phyloP scores from a whole-genome alignment of 768 basidiomycete species.

The Mycena rosella region DNA sequence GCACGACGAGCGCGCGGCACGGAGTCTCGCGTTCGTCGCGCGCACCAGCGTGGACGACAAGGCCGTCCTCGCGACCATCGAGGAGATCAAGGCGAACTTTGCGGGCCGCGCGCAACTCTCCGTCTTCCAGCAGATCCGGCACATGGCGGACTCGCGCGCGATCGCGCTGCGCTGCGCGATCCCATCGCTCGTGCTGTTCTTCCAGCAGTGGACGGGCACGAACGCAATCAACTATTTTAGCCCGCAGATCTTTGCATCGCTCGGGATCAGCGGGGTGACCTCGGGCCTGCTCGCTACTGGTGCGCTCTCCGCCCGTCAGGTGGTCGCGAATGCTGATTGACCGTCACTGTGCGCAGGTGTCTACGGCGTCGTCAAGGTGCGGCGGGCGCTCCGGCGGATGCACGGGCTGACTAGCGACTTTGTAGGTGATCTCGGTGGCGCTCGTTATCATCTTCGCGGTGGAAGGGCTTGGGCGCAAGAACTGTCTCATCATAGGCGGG shows the following conservation, averaged over 20 bases:
- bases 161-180: constrained; percentile 59
- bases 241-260: constrained; percentile 61
- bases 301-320: constrained; percentile 25
- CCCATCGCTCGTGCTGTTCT: constrained; percentile 59
- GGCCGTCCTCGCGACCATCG: constrained; percentile 52
- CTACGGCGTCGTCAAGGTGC: constrained; percentile 53
- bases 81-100: constrained; percentile 64
- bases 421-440: constrained; percentile 49
- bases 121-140: constrained; percentile 51
- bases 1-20: constrained; percentile 56
- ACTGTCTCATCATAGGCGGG: constrained; percentile 62
- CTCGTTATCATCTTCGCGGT: constrained; percentile 59
- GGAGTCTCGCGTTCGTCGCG: constrained; percentile 54
- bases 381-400: constrained; percentile 5
- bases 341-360: constrained; percentile 39
- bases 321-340: constrained; percentile 14
- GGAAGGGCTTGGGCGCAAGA: constrained; percentile 63
- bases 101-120: constrained; percentile 40
- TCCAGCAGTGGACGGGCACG: constrained; percentile 65
- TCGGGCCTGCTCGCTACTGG: constrained; percentile 66
- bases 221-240: constrained; percentile 70
- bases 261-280: constrained; percentile 60
- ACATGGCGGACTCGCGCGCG: constrained; percentile 57
- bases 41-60: constrained; percentile 50
- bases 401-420: not conserved